phyloP scores from a whole-genome alignment of 805 yeast species.

The Saturnispora silvae region DNA sequence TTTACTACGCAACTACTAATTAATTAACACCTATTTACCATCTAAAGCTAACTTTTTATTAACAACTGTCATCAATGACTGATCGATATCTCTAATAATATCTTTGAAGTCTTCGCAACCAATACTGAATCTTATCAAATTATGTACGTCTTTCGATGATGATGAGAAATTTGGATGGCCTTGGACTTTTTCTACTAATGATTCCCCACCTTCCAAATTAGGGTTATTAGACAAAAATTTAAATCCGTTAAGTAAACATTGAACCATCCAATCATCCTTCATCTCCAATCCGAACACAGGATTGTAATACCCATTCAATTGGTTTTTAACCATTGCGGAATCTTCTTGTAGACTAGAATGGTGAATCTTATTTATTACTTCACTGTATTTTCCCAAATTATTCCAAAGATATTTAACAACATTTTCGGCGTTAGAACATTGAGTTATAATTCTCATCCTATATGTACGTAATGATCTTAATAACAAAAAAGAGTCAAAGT shows the following conservation, averaged over 20 bases:
- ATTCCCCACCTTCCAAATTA: constrained; percentile 38
- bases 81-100: constrained; percentile 36
- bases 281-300: constrained; percentile 40
- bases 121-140: constrained; percentile 40
- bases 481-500: constrained; percentile 38
- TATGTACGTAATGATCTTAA: constrained; percentile 40
- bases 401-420: constrained; percentile 30
- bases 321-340: constrained; percentile 27
- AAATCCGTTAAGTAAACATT: constrained; percentile 32
- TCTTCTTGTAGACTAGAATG: constrained; percentile 41
- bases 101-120: constrained; percentile 45
- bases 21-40: too few species aligned
- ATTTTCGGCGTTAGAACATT: constrained; percentile 34
- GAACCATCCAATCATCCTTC: constrained; percentile 28
- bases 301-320: constrained; percentile 32
- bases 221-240: constrained; percentile 41
- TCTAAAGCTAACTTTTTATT: too few species aligned
- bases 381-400: constrained; percentile 26
- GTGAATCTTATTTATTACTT: constrained; percentile 26
- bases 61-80: constrained; percentile 26
- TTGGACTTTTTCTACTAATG: constrained; percentile 38
- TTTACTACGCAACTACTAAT: too few species aligned
- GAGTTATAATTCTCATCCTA: constrained; percentile 39
- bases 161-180: constrained; percentile 22
- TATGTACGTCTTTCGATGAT: constrained; percentile 18